Evolutionary conservation across 257 asterid genomes (phyloP).

Genomic region (Nicotiana knightiana): DNA sequence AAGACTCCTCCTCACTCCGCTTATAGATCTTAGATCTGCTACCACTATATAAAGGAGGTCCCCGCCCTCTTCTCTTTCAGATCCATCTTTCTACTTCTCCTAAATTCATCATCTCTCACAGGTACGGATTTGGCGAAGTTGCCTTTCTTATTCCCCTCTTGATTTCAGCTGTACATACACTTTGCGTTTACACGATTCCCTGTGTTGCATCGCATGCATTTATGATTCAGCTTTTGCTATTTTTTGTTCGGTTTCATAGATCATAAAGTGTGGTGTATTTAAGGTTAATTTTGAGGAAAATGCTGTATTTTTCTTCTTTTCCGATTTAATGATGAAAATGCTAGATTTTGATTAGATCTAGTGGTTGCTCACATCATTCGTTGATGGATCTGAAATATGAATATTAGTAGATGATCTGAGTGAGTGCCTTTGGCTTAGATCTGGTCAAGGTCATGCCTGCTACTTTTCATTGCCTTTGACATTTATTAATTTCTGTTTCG

Average conservation of each 20-base stretch:
- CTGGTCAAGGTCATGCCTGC: not conserved
- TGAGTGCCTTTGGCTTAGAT: slow-evolving; percentile 1
- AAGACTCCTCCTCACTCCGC: not conserved
- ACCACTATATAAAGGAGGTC: slow-evolving; percentile 19
- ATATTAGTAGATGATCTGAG: not conserved
- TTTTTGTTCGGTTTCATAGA: not conserved
- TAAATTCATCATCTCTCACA: not conserved
- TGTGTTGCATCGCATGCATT: not conserved
- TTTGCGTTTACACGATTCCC: not conserved
- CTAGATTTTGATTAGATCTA: not conserved
- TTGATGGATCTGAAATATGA: not conserved
- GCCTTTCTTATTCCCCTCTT: not conserved
- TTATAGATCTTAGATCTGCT: slow-evolving; percentile 23
- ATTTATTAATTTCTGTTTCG: not conserved
- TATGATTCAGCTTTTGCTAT: not conserved
- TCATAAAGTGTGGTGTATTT: not conserved
- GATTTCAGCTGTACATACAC: not conserved
- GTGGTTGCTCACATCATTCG: not conserved
- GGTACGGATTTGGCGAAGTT: not conserved
- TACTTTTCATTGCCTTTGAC: not conserved
- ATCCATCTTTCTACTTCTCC: slow-evolving; percentile 5
- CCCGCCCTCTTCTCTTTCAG: slow-evolving; percentile 22
- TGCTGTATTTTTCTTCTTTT: not conserved
- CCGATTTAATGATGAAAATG: not conserved
- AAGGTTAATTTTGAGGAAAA: not conserved